These are phyloP conservation scores for Amoebophrya sp. DNA, from an alignment of 169 alveolate species.

Conservation along the genomic window DNA sequence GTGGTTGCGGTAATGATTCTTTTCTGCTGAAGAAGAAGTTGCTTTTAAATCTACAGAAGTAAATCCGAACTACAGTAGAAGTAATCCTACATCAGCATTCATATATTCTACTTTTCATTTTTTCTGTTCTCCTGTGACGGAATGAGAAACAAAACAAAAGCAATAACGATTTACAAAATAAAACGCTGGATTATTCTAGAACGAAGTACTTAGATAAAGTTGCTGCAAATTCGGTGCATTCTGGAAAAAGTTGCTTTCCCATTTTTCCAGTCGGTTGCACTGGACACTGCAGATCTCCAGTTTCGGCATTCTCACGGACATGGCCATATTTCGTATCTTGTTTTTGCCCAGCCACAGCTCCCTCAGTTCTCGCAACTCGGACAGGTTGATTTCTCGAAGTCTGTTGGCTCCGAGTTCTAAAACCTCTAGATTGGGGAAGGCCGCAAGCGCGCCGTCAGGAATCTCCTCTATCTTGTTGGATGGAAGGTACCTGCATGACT, in stretches of 20 bases:
- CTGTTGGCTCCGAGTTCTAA: slow-evolving; percentile 58
- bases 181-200: not conserved
- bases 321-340: slow-evolving; percentile 56
- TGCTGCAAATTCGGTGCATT: slow-evolving; percentile 48
- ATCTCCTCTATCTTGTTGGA: not conserved
- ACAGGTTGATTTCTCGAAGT: slow-evolving; percentile 39
- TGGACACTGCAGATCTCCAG: slow-evolving; percentile 50
- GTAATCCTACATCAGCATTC: not conserved
- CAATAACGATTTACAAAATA: not conserved
- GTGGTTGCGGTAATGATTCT: too few species aligned
- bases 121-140: not conserved
- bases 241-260: slow-evolving; percentile 46
- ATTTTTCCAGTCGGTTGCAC: slow-evolving; percentile 56
- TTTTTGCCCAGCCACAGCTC: slow-evolving; percentile 80
- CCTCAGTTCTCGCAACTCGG: slow-evolving; percentile 46
- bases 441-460: slow-evolving; percentile 45
- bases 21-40: not conserved
- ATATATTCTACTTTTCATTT: not conserved
- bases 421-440: slow-evolving; percentile 45
- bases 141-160: not conserved
- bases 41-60: not conserved
- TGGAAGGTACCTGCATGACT: slow-evolving; percentile 32
- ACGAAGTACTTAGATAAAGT: slow-evolving; percentile 48
- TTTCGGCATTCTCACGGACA: slow-evolving; percentile 31
- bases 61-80: not conserved